Evolutionary conservation across 139 green algal species (phyloP).

Genomic region (Chlorella sp.): DNA sequence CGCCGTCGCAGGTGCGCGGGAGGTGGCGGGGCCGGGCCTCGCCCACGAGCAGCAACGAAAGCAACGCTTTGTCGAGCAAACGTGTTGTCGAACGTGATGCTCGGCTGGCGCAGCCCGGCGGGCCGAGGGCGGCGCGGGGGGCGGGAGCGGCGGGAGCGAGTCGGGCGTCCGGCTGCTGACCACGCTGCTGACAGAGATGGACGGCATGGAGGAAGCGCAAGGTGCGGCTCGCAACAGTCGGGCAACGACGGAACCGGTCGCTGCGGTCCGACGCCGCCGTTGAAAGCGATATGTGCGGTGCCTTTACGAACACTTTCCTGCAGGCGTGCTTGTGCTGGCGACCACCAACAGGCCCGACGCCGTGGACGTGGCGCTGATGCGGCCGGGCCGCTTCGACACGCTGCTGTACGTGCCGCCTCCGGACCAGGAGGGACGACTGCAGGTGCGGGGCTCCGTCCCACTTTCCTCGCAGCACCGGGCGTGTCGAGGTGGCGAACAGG

Average conservation of each 20-base stretch:
- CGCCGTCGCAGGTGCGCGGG: slow-evolving; percentile 49
- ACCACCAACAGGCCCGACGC: slow-evolving; percentile 74
- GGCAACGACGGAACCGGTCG: no score
- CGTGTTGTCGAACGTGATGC: background rate
- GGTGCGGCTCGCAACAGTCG: no score
- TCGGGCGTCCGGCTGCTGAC: slow-evolving; percentile 58
- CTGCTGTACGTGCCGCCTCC: slow-evolving; percentile 87
- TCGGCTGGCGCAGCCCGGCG: slow-evolving; percentile 12
- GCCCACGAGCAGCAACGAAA: background rate
- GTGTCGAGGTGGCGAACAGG: background rate
- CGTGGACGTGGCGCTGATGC: slow-evolving; percentile 71
- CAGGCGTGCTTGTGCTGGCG: slow-evolving; percentile 73
- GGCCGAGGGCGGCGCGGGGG: slow-evolving; percentile 14
- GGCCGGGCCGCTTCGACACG: slow-evolving; percentile 76
- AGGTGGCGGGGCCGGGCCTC: background rate
- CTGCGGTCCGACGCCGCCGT: no score
- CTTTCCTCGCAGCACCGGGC: background rate
- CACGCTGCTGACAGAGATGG: slow-evolving; percentile 76
- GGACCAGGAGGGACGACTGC: slow-evolving; percentile 54
- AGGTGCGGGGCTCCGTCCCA: slow-evolving; percentile 2
- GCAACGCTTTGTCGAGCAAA: no score
- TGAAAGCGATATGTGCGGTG: background rate
- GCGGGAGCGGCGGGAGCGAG: slow-evolving; percentile 18
- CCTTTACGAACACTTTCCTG: background rate
- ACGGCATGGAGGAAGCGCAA: slow-evolving; percentile 63